These are phyloP conservation scores for Bothriochloa decipiens DNA, from an alignment of 176 grass and related monocot species.

Conservation along the genomic window DNA sequence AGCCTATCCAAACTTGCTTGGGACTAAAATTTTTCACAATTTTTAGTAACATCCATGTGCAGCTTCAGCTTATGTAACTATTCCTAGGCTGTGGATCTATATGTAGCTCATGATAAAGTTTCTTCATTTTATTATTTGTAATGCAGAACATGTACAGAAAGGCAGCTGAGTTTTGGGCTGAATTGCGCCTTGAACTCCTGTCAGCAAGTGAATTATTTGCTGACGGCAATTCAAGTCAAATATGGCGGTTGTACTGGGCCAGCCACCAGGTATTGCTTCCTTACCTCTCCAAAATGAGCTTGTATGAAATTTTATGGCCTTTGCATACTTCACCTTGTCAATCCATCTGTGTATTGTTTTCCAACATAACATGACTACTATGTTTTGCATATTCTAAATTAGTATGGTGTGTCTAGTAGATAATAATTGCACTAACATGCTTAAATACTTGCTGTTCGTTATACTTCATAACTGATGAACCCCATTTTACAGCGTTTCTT, in stretches of 20 bases:
- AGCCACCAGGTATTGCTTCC: conserved; percentile 86
- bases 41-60: conserved; percentile 3
- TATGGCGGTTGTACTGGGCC: conserved; percentile 96
- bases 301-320: conserved; percentile 33
- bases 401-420: conserved; percentile 8
- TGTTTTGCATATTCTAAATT: conserved; percentile 25
- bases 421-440: conserved; percentile 29
- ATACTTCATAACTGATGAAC: conserved; percentile 41
- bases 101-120: conserved; percentile 33
- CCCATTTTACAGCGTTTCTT: conserved; percentile 88
- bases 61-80: neutral
- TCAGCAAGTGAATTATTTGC: conserved; percentile 76
- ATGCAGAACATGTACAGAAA: conserved; percentile 90
- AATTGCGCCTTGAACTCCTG: conserved; percentile 84
- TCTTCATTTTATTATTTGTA: conserved; percentile 16
- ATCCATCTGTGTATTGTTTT: conserved; percentile 38
- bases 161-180: conserved; percentile 85
- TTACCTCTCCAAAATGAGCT: conserved; percentile 26
- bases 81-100: neutral
- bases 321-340: conserved; percentile 28
- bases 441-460: conserved; percentile 6
- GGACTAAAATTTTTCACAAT: neutral
- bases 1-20: neutral
- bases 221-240: conserved; percentile 74
- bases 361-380: conserved; percentile 27